Evolutionary conservation across 1,284 basidiomycete genomes (phyloP), one percentile per base, ranked within the genome.

Genomic region (Ceratobasidium sp.): DNA sequence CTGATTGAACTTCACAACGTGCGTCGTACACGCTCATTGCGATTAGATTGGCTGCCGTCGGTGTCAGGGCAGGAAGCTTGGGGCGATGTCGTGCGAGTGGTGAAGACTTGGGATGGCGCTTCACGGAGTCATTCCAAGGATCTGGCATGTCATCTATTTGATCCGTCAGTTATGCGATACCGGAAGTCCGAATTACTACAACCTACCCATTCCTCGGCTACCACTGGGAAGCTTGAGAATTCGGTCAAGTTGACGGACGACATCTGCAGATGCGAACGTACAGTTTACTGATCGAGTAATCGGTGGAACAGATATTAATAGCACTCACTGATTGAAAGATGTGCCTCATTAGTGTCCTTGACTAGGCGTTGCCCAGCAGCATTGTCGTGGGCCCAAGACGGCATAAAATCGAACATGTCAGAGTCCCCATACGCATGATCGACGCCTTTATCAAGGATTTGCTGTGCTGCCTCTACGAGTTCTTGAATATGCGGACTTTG

Each of bases 341-440:
- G 34, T 37, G 8, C 29, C n/a, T 37, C 70, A 25, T 17, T 34
- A 37, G 17, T 49, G 19, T 74, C 70, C 46, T 52, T 37, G 19
- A 74, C 32, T 29, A 74, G n/a, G 1, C 59, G 70, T 15, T 61
- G 57, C 8, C n/a, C 49, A 15, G 25, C 32, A 1, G 25, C 19
- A 17, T 40, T 29, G 22, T 74, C 46, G 34, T 74, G 70, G 15
- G 70, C 70, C 70, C 70, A 74, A 15, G 70, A 74, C 1, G 70
- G 70, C 59, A 74, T 61, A 17, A 74, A 54, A 37, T 74, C 59
- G 43, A 62, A 74, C 49, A 74, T 32, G 8, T 61, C 59, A 8
- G 40, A 46, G 0, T 43, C 49, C 9, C 70, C 32, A 40, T 74
- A 64, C 2, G 32, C 57, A 37, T 62, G 51, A 1, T 59, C 32